Percentiles rank a stretch among this genome's conserved stretches.
Evolutionary conservation across 2,329 filamentous ascomycete species (phyloP).

Genomic region (Pyrenophora graminea): DNA sequence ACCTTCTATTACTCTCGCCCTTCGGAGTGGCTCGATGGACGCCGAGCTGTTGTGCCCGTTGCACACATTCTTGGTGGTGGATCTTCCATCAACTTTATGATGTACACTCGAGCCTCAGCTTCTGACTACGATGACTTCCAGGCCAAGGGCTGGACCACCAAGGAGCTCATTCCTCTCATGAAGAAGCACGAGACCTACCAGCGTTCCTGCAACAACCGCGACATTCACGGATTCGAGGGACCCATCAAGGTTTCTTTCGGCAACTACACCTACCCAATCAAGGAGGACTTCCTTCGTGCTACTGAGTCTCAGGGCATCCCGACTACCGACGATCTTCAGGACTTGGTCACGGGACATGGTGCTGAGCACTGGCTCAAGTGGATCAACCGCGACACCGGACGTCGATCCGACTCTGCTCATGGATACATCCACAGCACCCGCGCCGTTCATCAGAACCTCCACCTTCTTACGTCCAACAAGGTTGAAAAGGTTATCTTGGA

Average conservation of each 20-base stretch:
- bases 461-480: slow-evolving; percentile 75
- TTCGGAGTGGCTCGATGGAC: slow-evolving; percentile 71
- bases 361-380: slow-evolving; percentile 85
- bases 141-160: slow-evolving; percentile 76
- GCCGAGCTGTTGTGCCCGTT: slow-evolving; percentile 73
- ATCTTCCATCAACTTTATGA: slow-evolving; percentile 80
- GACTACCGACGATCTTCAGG: slow-evolving; percentile 75
- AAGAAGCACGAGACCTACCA: slow-evolving; percentile 82
- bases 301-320: slow-evolving; percentile 75
- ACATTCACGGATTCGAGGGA: slow-evolving; percentile 75
- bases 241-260: slow-evolving; percentile 81
- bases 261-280: slow-evolving; percentile 80
- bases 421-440: slow-evolving; percentile 78
- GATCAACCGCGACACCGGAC: slow-evolving; percentile 73
- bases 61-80: slow-evolving; percentile 74
- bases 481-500: slow-evolving; percentile 77
- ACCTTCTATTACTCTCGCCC: slow-evolving; percentile 80
- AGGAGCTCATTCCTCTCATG: slow-evolving; percentile 76
- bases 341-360: slow-evolving; percentile 68
- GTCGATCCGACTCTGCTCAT: slow-evolving; percentile 76
- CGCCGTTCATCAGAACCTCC: slow-evolving; percentile 70
- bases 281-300: slow-evolving; percentile 77
- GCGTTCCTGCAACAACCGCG: slow-evolving; percentile 56
- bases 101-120: slow-evolving; percentile 73
- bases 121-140: slow-evolving; percentile 81